Evolutionary conservation across 2,329 filamentous ascomycete genomes (phyloP), one percentile per base, ranked within the genome.

Genomic region (Cladorrhinum sp.): DNA sequence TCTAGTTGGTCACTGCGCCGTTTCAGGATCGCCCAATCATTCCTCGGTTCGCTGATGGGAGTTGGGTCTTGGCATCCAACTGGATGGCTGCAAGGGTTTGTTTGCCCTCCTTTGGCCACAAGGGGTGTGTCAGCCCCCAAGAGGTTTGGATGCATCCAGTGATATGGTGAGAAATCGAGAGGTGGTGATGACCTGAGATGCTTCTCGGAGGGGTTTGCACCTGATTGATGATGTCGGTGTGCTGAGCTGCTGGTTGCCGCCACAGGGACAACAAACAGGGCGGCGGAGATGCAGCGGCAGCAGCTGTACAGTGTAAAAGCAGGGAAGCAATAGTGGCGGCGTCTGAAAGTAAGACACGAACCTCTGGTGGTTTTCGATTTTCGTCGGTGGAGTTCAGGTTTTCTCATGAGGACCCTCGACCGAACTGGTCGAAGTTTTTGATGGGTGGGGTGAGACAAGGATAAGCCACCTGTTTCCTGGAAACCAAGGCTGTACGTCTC

Each of bases 1-100:
- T 12, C 12, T 12, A 20, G 18, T 55, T 20, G 16, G n/a, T 21
- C 52, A n/a, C 28, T 39, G 53, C 39, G 53, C 30, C 53, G 53
- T 55, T 55, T 55, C 53, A 55, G 30, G 30, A 42, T 46, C 39
- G 30, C 20, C 53, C 53, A 54, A 36, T 46, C 53, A 30, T 42
- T 24, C 21, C 53, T 46, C 33, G n/a, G 33, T 42, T 42, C n/a
- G 20, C 42, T 42, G 16, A 20, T 42, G 53, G 28, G 28, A 54
- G 10, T 33, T 21, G 14, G 10, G n/a, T 23, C 51, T 33, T 24
- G 49, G 23, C 49, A 24, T 52, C 26, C 14, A 6, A 52, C 14
- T 24, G 49, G 21, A 24, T 23, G 49, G 20, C 33, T 16, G 33
- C 7, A 36, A 36, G 33, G 33, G 3, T 36, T 36, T 46, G n/a